Conservation (phyloP, 495 filamentous ascomycete genomes). For the Xylaria nigripes region DNA sequence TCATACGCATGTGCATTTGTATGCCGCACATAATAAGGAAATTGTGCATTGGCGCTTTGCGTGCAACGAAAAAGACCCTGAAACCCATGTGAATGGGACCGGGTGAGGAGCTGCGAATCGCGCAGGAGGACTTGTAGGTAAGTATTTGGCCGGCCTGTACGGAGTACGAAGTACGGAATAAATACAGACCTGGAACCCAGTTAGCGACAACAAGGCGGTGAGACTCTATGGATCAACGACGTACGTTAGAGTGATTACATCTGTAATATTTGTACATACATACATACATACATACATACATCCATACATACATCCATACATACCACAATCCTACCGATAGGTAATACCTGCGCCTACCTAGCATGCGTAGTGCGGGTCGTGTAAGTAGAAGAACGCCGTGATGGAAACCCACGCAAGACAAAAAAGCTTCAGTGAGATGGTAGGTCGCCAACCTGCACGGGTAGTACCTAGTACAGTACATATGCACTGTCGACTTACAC, state of each 20-base stretch:
- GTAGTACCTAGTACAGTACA: too few relatives aligned
- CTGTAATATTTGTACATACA: neutral
- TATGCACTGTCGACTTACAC: too few relatives aligned
- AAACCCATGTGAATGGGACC: constrained; percentile 10
- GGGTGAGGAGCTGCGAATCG: constrained; percentile 1
- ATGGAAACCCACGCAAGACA: neutral
- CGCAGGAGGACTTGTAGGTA: neutral
- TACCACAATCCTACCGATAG: too few relatives aligned
- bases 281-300: too few relatives aligned
- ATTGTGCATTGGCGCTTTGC: constrained; percentile 6
- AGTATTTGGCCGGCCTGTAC: neutral
- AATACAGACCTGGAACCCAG: too few relatives aligned
- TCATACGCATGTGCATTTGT: neutral
- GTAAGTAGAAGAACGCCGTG: neutral
- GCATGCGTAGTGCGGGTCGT: neutral
- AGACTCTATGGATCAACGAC: constrained; percentile 4
- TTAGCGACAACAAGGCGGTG: constrained; percentile 3
- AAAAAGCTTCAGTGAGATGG: neutral
- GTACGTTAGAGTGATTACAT: constrained; percentile 1
- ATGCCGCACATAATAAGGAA: neutral
- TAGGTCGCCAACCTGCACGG: neutral
- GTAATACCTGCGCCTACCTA: too few relatives aligned
- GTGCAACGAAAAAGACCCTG: constrained; percentile 1
- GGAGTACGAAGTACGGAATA: too few relatives aligned
- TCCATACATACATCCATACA: too few relatives aligned